These are phyloP conservation scores for Rhizopus stolonifer DNA, from an alignment of 371 early-diverging fungal genomes.

Conservation along the genomic window DNA sequence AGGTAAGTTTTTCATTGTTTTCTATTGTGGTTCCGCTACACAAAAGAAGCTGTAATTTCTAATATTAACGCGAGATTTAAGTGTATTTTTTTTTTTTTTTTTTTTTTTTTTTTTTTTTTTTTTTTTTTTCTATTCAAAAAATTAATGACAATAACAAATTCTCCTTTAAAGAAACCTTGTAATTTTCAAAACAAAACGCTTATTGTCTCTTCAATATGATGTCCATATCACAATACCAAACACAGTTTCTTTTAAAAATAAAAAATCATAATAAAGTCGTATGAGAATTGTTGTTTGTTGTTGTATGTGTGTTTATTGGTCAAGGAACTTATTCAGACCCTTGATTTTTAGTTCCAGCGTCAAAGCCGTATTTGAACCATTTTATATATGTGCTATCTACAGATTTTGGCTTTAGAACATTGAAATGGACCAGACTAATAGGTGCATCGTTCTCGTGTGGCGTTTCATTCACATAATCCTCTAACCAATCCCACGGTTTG, in stretches of 20 bases:
- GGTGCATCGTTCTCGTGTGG: conserved; percentile 52
- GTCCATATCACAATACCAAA: too few relatives aligned
- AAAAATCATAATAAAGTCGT: too few relatives aligned
- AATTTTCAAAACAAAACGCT: too few relatives aligned
- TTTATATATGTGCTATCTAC: conserved; percentile 39
- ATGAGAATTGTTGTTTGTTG: too few relatives aligned
- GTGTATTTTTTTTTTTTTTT: too few relatives aligned
- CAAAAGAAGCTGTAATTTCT: conserved; percentile 1
- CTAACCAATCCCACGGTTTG: conserved; percentile 67
- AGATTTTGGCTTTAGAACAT: conserved; percentile 36
- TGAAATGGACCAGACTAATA: conserved; percentile 38
- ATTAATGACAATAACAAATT: too few relatives aligned
- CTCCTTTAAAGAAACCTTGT: too few relatives aligned
- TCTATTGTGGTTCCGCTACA: not conserved
- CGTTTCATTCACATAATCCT: conserved; percentile 53
- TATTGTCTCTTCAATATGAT: too few relatives aligned
- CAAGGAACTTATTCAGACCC: not conserved
- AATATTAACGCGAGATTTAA: too few relatives aligned
- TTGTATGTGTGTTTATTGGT: not conserved
- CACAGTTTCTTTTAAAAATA: too few relatives aligned
- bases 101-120: too few relatives aligned
- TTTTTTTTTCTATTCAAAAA: too few relatives aligned
- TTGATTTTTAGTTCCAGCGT: not conserved
- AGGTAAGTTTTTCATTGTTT: not conserved
- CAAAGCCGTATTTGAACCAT: conserved; percentile 50